Evolutionary conservation across 1,284 basidiomycete genomes (phyloP).

Genomic region (Vanrija humicola): DNA sequence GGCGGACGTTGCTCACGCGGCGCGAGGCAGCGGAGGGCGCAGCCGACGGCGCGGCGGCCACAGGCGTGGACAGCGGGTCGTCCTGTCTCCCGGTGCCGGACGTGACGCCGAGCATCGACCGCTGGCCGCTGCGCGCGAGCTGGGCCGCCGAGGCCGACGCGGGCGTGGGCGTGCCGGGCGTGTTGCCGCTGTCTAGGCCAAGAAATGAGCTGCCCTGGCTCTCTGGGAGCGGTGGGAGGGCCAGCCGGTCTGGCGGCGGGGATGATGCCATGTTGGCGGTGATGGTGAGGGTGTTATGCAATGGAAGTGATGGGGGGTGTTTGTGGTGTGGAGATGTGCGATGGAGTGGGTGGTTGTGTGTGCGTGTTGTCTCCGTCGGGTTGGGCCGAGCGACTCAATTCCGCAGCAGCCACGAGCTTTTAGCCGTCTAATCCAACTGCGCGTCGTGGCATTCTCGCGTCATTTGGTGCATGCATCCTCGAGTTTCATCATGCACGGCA

Average conservation of each 20-base stretch:
- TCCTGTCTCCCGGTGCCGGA: not conserved
- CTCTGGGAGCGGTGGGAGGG: too few relatives aligned
- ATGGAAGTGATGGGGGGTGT: not conserved
- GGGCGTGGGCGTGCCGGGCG: not conserved
- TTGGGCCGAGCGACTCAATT: too few relatives aligned
- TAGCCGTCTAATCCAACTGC: too few relatives aligned
- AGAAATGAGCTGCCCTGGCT: too few relatives aligned
- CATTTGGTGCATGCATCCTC: too few relatives aligned
- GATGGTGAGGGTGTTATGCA: not conserved
- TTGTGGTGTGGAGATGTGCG: not conserved
- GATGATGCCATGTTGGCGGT: constrained; percentile 2
- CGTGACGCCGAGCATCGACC: constrained; percentile 3
- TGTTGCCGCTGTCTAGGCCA: not conserved
- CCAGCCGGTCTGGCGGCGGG: not conserved
- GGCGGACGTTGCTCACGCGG: constrained; percentile 4
- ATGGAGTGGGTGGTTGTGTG: not conserved
- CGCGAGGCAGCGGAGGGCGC: not conserved
- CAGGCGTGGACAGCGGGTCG: not conserved
- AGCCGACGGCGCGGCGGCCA: not conserved
- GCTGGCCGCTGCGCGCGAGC: not conserved
- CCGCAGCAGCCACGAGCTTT: too few relatives aligned
- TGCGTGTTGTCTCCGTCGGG: not conserved
- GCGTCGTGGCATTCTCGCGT: too few relatives aligned
- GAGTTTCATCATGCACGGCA: too few relatives aligned
- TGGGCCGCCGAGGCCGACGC: not conserved